phyloP scores from a whole-genome alignment of 257 asterid genomes.

The Solanum arcanum region DNA sequence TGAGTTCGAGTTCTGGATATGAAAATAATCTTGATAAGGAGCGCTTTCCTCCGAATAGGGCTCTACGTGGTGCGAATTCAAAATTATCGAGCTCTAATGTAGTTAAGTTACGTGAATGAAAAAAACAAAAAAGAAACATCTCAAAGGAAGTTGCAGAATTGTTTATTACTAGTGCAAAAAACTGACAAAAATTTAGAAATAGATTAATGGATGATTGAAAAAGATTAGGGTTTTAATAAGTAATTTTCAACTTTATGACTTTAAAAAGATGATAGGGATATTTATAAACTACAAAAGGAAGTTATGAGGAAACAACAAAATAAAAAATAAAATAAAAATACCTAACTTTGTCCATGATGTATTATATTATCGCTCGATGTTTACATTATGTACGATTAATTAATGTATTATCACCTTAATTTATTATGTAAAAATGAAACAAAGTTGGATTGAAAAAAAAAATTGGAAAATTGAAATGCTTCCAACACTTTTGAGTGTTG shows the following conservation, averaged over 20 bases:
- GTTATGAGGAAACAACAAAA: background rate
- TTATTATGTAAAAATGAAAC: no score
- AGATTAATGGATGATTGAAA: background rate
- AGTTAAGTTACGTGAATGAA: accelerated
- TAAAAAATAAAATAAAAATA: background rate
- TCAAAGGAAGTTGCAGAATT: background rate
- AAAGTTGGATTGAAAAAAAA: background rate
- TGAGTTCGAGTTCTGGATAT: background rate
- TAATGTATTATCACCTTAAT: background rate
- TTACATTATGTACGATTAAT: background rate
- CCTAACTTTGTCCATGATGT: background rate
- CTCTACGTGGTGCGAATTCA: accelerated
- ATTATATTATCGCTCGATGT: background rate
- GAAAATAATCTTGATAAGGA: no score
- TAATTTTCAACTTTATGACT: background rate
- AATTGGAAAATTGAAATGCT: no score
- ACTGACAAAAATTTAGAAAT: background rate
- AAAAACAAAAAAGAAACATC: no score
- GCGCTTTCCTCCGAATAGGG: no score
- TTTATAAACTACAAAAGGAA: background rate
- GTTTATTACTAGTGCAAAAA: background rate
- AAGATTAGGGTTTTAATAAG: background rate
- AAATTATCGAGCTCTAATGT: no score
- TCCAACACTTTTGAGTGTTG: background rate
- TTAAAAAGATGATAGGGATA: background rate